These are phyloP conservation scores for Aureobasidium sp. DNA, from an alignment of 2,329 filamentous ascomycete species.

Conservation along the genomic window DNA sequence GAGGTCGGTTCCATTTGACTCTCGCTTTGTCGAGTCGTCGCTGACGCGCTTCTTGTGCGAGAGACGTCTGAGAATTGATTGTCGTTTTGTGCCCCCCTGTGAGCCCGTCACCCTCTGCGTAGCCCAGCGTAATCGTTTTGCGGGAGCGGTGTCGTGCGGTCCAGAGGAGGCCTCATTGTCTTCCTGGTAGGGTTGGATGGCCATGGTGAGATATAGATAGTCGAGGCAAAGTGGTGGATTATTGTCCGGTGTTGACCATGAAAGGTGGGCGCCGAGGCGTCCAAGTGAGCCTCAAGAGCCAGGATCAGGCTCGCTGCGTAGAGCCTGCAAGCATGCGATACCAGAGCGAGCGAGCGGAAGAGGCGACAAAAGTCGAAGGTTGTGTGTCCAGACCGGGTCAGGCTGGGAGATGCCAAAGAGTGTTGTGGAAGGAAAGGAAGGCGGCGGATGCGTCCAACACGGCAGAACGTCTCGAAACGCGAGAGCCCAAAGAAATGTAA, in stretches of 20 bases:
- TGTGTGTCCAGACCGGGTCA: background rate
- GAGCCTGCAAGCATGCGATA: slow-evolving; percentile 11
- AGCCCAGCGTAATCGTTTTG: slow-evolving; percentile 84
- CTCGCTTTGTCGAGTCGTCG: slow-evolving; percentile 34
- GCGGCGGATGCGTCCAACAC: background rate
- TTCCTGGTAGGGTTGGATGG: slow-evolving; percentile 25
- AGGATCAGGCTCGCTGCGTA: slow-evolving; percentile 8
- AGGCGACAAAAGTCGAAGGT: background rate
- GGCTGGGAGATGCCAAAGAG: background rate
- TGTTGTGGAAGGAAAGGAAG: background rate
- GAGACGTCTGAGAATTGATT: slow-evolving; percentile 68
- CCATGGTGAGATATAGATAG: slow-evolving; percentile 11
- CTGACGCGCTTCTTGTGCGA: slow-evolving; percentile 23
- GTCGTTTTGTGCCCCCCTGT: slow-evolving; percentile 70
- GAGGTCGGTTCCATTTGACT: slow-evolving; percentile 31
- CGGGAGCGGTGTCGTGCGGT: slow-evolving; percentile 40
- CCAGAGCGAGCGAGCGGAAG: background rate
- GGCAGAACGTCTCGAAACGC: slow-evolving; percentile 2
- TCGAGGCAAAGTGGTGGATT: background rate
- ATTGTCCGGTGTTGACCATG: background rate
- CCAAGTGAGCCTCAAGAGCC: slow-evolving; percentile 13
- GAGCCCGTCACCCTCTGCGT: slow-evolving; percentile 78
- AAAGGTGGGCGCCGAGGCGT: background rate
- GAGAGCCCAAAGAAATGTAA: slow-evolving; percentile 5
- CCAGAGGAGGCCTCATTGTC: slow-evolving; percentile 47